These are phyloP conservation scores for Penicillium steckii DNA, from an alignment of 495 filamentous ascomycete species.

Conservation along the genomic window DNA sequence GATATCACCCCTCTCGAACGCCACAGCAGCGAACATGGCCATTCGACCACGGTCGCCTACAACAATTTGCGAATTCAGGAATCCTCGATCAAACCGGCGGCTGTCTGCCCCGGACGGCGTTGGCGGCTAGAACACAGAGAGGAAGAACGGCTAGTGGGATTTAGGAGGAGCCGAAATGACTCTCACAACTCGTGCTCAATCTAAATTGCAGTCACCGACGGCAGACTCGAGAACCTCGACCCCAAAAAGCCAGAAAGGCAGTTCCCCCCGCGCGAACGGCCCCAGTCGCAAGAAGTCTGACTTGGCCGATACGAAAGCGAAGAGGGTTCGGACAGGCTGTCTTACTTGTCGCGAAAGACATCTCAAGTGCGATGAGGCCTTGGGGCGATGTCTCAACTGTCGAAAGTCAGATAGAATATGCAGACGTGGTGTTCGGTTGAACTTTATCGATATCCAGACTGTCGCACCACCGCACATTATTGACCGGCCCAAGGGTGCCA, in stretches of 20 bases:
- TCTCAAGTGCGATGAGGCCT: conserved; percentile 79
- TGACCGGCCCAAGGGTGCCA: conserved; percentile 62
- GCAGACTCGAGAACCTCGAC: conserved; percentile 12
- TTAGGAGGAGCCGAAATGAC: conserved; percentile 13
- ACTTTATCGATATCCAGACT: conserved; percentile 86
- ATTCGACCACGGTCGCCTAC: conserved; percentile 15
- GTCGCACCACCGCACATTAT: conserved; percentile 64
- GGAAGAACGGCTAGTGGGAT: neutral
- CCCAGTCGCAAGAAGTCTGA: conserved; percentile 27
- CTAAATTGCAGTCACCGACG: conserved; percentile 13
- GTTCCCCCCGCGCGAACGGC: conserved; percentile 19
- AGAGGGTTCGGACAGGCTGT: conserved; percentile 73
- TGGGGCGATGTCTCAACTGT: conserved; percentile 83
- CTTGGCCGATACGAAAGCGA: conserved; percentile 50
- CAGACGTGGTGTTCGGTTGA: conserved; percentile 82
- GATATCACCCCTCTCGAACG: neutral
- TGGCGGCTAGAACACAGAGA: conserved; percentile 20
- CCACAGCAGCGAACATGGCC: conserved; percentile 24
- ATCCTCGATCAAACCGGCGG: conserved; percentile 6
- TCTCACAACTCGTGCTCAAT: conserved; percentile 15
- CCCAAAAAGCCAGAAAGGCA: conserved; percentile 18
- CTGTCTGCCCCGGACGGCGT: conserved; percentile 13
- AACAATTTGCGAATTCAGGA: conserved; percentile 19
- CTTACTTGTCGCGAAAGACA: conserved; percentile 76
- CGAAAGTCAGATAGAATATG: conserved; percentile 82